Percentiles rank a stretch among this genome's conserved stretches.
These are phyloP conservation scores for Linnemannia zychae DNA, from an alignment of 192 early-diverging fungal genomes.

Conservation along the genomic window DNA sequence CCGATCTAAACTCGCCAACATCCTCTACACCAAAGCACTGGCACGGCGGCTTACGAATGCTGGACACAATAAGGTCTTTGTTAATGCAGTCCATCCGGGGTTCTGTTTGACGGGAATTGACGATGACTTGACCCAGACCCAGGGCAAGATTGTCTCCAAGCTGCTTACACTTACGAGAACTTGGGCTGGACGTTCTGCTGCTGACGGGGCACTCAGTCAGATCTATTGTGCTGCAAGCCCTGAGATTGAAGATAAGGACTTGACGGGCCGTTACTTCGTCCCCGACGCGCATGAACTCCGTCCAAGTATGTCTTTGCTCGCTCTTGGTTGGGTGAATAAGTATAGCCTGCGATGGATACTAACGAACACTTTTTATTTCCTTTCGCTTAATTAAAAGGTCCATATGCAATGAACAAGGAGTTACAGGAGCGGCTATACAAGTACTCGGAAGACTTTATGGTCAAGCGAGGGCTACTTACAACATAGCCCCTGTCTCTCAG, in stretches of 20 bases:
- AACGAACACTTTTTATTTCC: not conserved
- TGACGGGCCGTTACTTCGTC: slow-evolving; percentile 50
- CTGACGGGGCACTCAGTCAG: slow-evolving; percentile 62
- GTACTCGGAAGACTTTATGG: slow-evolving; percentile 50
- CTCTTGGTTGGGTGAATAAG: not conserved
- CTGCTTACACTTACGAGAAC: not conserved
- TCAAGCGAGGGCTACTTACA: slow-evolving; percentile 31
- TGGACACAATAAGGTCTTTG: slow-evolving; percentile 51
- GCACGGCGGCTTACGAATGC: slow-evolving; percentile 41
- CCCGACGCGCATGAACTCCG: slow-evolving; percentile 52
- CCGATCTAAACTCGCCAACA: slow-evolving; percentile 69
- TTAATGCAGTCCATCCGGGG: slow-evolving; percentile 67
- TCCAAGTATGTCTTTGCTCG: slow-evolving; percentile 12
- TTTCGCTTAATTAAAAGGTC: slow-evolving; percentile 9
- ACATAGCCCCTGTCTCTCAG: not conserved
- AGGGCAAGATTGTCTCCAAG: slow-evolving; percentile 15
- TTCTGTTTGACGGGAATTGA: slow-evolving; percentile 31
- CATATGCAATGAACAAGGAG: slow-evolving; percentile 43
- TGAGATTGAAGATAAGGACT: slow-evolving; percentile 62
- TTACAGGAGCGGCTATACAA: slow-evolving; percentile 47
- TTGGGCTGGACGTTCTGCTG: slow-evolving; percentile 27
- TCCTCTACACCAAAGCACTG: slow-evolving; percentile 65
- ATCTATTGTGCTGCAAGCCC: slow-evolving; percentile 66
- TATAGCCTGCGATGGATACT: not conserved
- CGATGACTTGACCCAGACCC: not conserved